Conservation (phyloP, 73 alveolate species). For the Tetrahymena thermophila region DNA sequence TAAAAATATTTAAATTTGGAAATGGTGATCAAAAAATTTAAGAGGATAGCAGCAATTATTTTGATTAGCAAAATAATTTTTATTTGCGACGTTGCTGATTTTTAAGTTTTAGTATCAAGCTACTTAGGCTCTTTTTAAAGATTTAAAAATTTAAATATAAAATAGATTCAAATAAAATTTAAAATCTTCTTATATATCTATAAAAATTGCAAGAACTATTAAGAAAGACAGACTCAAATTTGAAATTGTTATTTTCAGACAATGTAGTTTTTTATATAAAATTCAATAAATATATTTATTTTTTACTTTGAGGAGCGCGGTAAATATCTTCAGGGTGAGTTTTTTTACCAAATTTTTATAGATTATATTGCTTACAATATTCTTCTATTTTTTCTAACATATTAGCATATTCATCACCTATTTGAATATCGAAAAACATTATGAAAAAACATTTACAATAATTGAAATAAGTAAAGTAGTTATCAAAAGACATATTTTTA, state of each 20-base stretch:
- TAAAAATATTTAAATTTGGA: not conserved
- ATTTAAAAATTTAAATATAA: too few relatives aligned
- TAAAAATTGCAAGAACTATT: too few relatives aligned
- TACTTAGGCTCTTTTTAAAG: not conserved
- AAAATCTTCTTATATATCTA: not conserved
- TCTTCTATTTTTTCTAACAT: constrained; percentile 42
- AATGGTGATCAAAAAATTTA: not conserved
- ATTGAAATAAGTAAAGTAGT: not conserved
- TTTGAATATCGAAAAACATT: not conserved
- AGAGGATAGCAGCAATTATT: too few relatives aligned
- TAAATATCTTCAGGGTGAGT: constrained; percentile 57
- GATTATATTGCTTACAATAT: constrained; percentile 31
- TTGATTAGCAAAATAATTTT: too few relatives aligned
- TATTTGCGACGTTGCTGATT: too few relatives aligned
- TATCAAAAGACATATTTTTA: not conserved
- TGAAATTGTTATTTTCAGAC: not conserved
- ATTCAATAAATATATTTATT: not conserved
- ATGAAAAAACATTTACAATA: not conserved
- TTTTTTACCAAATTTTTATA: constrained; percentile 35
- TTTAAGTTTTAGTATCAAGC: not conserved
- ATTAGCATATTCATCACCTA: constrained; percentile 58
- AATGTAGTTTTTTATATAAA: too few relatives aligned
- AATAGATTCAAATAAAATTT: not conserved
- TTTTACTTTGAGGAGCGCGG: constrained; percentile 36
- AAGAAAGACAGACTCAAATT: not conserved